Evolutionary conservation across 306 rosid genomes (phyloP), one percentile per base, ranked within the genome.

Genomic region (Quercus mongolica): DNA sequence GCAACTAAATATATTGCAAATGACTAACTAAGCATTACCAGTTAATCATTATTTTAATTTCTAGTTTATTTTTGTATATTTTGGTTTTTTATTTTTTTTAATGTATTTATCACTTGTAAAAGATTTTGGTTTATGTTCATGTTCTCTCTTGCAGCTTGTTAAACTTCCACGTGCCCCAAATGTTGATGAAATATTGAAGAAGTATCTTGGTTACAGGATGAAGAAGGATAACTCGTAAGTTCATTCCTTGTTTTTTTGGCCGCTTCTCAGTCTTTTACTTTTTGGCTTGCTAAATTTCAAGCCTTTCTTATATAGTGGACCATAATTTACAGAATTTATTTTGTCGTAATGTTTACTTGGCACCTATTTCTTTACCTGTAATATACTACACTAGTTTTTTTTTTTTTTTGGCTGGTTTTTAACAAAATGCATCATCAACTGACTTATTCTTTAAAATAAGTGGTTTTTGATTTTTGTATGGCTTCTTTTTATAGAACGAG

Each of bases 81-180:
- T 30, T 13, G 23, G 70, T 28, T 64, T 64, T 11, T 63, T 12
- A 28, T 26, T 14, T 64, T 26, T 35, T 65, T 13, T 35, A 12
- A 67, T 19, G 4, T 35, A 33, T 67, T 67, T 19, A 9, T 67
- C 10, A 28, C 49, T 54, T 78, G 55, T 78, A 77, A 23, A 54
- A 71, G 83, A 21, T 64, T 26, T 78, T 57, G 52, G 18, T 83
- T 17, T 56, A 62, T 79, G 57, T 84, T 71, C 56, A 62, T 81
- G 57, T 84, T 71, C 56, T 58, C 25, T 63, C 49, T 76, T 88
- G 90, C 97, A 92, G 99, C 95, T 91, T 56, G 95, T 92, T 62
- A 94, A 90, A 84, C 97, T 94, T 82, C 99, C 99, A 20, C 94
- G 99, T 4, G 73, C 81, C 59, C 99, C 95, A 73, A 95, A 84